Evolutionary conservation across 2,329 filamentous ascomycete genomes (phyloP), one percentile per base, ranked within the genome.

Genomic region (Xylariaceae sp.): DNA sequence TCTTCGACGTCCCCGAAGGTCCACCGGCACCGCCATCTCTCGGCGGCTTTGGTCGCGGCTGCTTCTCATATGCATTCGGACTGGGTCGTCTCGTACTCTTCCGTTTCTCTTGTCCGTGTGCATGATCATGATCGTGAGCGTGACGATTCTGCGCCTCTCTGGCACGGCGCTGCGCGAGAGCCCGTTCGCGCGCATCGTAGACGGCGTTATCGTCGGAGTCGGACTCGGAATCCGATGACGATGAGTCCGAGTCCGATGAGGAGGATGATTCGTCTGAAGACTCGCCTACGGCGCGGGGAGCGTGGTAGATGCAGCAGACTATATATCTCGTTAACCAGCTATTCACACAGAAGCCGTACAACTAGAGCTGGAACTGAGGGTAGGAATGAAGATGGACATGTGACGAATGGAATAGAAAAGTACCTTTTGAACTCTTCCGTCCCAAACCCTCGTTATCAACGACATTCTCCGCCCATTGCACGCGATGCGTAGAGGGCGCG

Each of bases 221-320:
- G 30, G 57, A 49, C 8, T 63, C 58, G 35, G 75, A 73, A 62
- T 78, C 80, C n/a, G 76, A 77, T 37, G 80, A 80, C 4, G 77
- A 80, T 3, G 77, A 78, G 49, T 30, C 23, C 23, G 23, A 30
- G 23, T 30, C 23, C 23, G 75, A 79, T 3, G 74, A 76, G 1
- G 78, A 78, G 6, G 75, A 79, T 6, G 75, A 78, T 3, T 78
- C 81, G 51, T 80, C 81, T 11, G 79, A 82, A 37, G 89, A 94
- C 73, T 97, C 93, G 72, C 89, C 91, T 3, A 91, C 86, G 9
- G 81, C 84, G 66, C 88, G 89, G 5, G 91, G 87, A 61, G 89
- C 89, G 77, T 97, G 93, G 77, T 97, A 99, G 74, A 99, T 99
- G 74, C 94, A 99, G 82, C 94, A 99, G n/a, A 97, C 94, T 96